A percentile compares a stretch with the other conserved stretches of the same genome.
Evolutionary conservation across 2,329 filamentous ascomycete species (phyloP).

Genomic region (Diaporthe australafricana): DNA sequence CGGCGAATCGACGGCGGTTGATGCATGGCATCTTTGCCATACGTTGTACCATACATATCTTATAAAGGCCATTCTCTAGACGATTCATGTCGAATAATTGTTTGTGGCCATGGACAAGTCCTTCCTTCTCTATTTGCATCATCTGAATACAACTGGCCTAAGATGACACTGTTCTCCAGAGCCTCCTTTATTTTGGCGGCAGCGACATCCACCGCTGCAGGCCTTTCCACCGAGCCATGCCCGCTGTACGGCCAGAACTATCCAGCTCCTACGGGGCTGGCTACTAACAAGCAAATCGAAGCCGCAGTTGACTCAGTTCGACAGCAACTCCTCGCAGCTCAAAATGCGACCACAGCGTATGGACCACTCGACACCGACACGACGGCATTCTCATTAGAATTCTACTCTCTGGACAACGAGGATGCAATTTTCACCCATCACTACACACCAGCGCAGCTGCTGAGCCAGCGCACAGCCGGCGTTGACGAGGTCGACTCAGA

Average conservation of each 20-base stretch:
- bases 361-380: constrained; percentile 15
- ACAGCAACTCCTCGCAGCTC: background rate
- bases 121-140: too few species aligned
- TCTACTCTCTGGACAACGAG: constrained; percentile 38
- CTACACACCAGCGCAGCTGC: constrained; percentile 38
- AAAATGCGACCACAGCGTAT: constrained; percentile 3
- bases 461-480: constrained; percentile 39
- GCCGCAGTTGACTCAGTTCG: constrained; percentile 1
- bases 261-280: constrained; percentile 7
- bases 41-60: background rate
- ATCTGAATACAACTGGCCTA: background rate
- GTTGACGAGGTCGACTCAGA: constrained; percentile 45
- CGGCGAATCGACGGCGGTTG: background rate
- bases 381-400: constrained; percentile 36
- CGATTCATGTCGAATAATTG: background rate
- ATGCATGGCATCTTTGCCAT: fast-evolving
- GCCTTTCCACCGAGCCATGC: constrained; percentile 7
- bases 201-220: background rate
- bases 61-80: background rate
- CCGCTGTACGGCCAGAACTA: constrained; percentile 26
- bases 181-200: background rate
- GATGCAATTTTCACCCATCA: constrained; percentile 43
- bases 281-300: background rate
- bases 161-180: background rate
- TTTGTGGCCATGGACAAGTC: background rate